Base-by-base conservation (phyloP, 225 moss, liverwort and hornwort species). In the Bryum argenteum region DNA sequence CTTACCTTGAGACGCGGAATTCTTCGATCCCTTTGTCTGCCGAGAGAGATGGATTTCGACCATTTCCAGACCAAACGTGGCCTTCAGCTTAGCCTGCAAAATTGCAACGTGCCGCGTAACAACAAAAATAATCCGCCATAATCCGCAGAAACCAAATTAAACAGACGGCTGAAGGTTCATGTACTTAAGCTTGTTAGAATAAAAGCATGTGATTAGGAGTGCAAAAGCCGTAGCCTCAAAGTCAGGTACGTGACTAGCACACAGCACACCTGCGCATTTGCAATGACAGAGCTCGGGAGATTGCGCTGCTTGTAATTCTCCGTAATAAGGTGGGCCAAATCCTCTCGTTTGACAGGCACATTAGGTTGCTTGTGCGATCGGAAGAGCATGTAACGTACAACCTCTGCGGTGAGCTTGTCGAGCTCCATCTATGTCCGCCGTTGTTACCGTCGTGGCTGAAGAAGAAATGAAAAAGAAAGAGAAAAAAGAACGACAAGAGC, bases 321-420 rank as follows among this genome's bases (percentile, higher is more conserved):
- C 13, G 92, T 92, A 44, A 99, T 86, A 15, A 99, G 74, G 37
- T 77, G 78, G 33, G 76, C 65, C 63, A 99, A 77, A 33, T 99
- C 98, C 22, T 88, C 88, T 50, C 98, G 82, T 65, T 84, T 87
- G 38, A 99, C 92, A 4, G 98, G 98, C 37, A 99, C 92, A 54
- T 88, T 87, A 20, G 98, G 94, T 18, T 94, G 92, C 77, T 94
- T 92, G 81, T 89, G 79, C 42, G 85, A 84, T 70, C 82, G 91
- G 80, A 99, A 99, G 28, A 99, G 88, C 92, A 99, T 91, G 55
- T 82, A 84, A 8, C 98, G 89, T 87, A 99, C 85, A 54, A 94
- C 89, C 80, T 99, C 94, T 10, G 87, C 88, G 18, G 91, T 91
- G 66, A 99, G 81, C 73, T 89, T 94, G 17, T 88, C 84, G 26